Evolutionary conservation across 169 alveolate genomes (phyloP), one percentile per base, ranked within the genome.

Genomic region (Perkinsus olseni): DNA sequence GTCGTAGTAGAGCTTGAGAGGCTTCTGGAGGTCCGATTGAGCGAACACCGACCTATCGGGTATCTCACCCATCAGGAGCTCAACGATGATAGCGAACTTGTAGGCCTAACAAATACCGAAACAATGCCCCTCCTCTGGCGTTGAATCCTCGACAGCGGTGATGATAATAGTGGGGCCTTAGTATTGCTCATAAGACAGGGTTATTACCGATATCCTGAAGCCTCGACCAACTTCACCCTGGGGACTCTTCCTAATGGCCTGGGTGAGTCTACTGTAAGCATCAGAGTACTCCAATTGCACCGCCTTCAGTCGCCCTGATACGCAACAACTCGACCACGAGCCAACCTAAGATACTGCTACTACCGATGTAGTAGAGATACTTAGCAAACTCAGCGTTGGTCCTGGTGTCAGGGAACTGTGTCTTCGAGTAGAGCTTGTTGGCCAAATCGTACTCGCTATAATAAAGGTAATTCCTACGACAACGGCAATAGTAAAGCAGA

Each of bases 51-150:
- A 96, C n/a, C 99, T 95, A 92, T 97, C 98, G 8, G 99, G 99
- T 36, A 98, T 98, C 94, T 98, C 99, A 0, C 99, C 99, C 99
- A 98, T 98, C 50, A 98, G 95, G 92, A 98, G 95, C 93, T 98
- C 98, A 4, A 98, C 99, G 17, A 98, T 97, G 28, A 98, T 97
- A 21, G 98, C 96, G 96, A 98, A 96, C 96, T 98, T 98, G 92
- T 97, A 94, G 21, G 97, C 99, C 95, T 96, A 96, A 21, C 74
- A n/a, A n/a, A n/a, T n/a, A n/a, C n/a, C n/a, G n/a, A n/a, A n/a
- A n/a, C n/a, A n/a, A n/a, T n/a, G n/a, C n/a, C n/a, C n/a, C n/a
- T n/a, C n/a, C n/a, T n/a, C n/a, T n/a, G n/a, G n/a, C n/a, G n/a
- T n/a, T n/a, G n/a, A 17, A 45, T 45, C 62, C 24, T 45, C 6